Base-by-base conservation (phyloP, 2,329 filamentous ascomycete genomes). In the Tolypocladium sp. region DNA sequence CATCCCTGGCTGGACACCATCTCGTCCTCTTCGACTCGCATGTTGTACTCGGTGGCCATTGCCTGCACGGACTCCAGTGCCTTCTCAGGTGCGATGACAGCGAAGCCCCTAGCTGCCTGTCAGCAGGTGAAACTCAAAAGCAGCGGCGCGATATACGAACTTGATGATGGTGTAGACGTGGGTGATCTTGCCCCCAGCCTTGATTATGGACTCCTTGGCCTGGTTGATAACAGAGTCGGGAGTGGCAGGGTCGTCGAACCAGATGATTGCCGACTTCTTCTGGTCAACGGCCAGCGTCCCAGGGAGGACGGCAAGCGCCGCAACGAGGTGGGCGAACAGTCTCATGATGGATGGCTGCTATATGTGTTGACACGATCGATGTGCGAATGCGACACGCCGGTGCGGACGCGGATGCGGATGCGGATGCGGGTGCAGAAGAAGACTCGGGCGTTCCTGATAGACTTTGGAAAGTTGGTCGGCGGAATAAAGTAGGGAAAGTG, bases 231-330 rank as follows among this genome's bases (percentile, higher is more conserved):
- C 77, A 41, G 78, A 80, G 63, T 88, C 77, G 25, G 91, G 87
- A 3, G 76, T 66, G 17, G 86, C 88, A 55, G 84, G 80, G 57
- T 86, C 77, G 30, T 88, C 85, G 70, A 91, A 96, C 68, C 83
- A 90, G 68, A 97, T 80, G 66, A 97, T 86, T 63, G 95, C 85
- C 41, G 85, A 83, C 73, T 91, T 90, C 69, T 86, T 82, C 62
- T 79, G 77, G 59, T 88, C 87, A 66, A 90, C 81, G 62, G 83
- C 85, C 61, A 85, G 71, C 37, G 80, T 79, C 62, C 84, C 78
- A 57, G 88, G 76, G 60, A 85, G 71, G 62, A 84, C 76, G 58
- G 86, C 74, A 49, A 89, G 74, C 56, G 85, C 72, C 58, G 84
- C 74, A 63, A 83, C 70, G 65, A 88, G 67, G 61, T 82, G 69